Percentiles rank a stretch among this genome's conserved stretches.
Evolutionary conservation across 768 basidiomycete species (phyloP).

Genomic region (Infundibulicybe gibba): DNA sequence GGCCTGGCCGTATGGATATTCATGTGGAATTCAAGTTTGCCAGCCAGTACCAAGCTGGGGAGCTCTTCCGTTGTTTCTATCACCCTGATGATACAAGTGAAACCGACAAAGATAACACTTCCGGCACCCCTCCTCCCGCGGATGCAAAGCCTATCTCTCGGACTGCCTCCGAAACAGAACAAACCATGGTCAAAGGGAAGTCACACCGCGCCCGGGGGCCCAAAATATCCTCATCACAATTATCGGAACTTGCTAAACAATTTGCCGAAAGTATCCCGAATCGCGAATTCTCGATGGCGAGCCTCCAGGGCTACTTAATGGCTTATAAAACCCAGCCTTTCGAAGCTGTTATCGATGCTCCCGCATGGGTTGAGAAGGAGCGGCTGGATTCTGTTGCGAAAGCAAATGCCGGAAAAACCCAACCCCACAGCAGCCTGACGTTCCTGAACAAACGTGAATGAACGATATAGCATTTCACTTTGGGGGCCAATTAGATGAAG

Average conservation of each 20-base stretch:
- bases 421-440: too few relatives aligned
- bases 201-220: slow-evolving; percentile 32
- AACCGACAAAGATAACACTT: slow-evolving; percentile 13
- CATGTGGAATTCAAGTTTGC: slow-evolving; percentile 73
- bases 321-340: slow-evolving; percentile 56
- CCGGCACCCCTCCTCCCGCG: not conserved
- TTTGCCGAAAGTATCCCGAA: slow-evolving; percentile 54
- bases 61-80: slow-evolving; percentile 68
- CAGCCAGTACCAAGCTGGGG: slow-evolving; percentile 58
- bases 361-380: slow-evolving; percentile 47
- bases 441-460: too few relatives aligned
- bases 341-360: slow-evolving; percentile 43
- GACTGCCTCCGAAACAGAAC: too few relatives aligned
- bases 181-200: not conserved
- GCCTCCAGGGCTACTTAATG: slow-evolving; percentile 61
- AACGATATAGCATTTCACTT: too few relatives aligned
- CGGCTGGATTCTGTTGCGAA: slow-evolving; percentile 2
- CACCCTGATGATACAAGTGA: slow-evolving; percentile 31
- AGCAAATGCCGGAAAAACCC: not conserved
- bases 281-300: slow-evolving; percentile 43
- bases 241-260: slow-evolving; percentile 42
- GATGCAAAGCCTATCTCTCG: slow-evolving; percentile 4
- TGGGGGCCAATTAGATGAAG: too few relatives aligned
- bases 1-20: slow-evolving; percentile 77
- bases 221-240: slow-evolving; percentile 30